Base-by-base conservation (phyloP, 1,284 basidiomycete species). In the Cronartium ribicola region DNA sequence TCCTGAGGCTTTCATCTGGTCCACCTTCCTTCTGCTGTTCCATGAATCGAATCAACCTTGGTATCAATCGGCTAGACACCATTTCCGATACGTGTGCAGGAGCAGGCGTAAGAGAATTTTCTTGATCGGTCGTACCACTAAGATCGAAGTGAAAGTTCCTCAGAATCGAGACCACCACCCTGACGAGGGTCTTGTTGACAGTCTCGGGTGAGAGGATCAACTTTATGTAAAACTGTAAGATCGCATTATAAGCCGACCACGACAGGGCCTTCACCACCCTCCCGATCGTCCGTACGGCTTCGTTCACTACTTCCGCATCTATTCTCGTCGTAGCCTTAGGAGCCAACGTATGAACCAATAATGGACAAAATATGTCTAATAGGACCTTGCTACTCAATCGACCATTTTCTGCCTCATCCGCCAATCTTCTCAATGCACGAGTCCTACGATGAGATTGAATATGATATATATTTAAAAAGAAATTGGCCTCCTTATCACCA, bases 381-480 rank as follows among this genome's bases (percentile, higher is more conserved):
- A 98, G 82, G 0, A 89, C 90, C 46, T 84, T 85, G 79, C 90
- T 91, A 57, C 88, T 85, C 63, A 98, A 81, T 17, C 83, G 83
- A 0, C 88, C 88, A 69, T 88, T 85, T n/a, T 89, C 86, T 71
- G 88, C 89, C 70, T 89, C 86, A 64, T 97, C 92, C 0, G 88
- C 88, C 13, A 99, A 85, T 41, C 94, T 86, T 40, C 90, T 88
- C 44, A 98, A 84, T 0, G 96, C 95, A 76, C 96, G 85, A 1
- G 89, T 88, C 22, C 95, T 88, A 75, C 95, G 89, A 81, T 98
- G 95, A 4, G 90, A 84, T 82, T 98, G 96, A 67, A 98, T 88
- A 81, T 99, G 96, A 77, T 91, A 87, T 67, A 98, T 88, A 82
- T 99, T 98, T 84, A 89, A 89, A 85, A 99, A 98, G 83, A 98